Percentiles rank a stretch among this genome's conserved stretches.
These are phyloP conservation scores for Neltuma alba DNA, from an alignment of 306 rosid genomes.

Conservation along the genomic window DNA sequence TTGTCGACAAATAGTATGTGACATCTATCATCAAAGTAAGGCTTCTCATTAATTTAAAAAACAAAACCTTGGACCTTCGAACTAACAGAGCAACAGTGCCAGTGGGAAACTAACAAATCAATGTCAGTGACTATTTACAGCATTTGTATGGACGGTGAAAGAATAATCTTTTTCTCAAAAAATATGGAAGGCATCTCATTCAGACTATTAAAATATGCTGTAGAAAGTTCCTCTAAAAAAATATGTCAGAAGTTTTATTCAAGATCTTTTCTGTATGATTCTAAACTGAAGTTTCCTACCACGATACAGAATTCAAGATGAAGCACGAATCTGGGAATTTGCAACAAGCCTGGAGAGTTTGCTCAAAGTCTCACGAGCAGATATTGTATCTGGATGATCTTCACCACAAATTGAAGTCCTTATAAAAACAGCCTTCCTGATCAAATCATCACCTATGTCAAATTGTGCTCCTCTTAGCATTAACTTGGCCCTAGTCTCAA, in stretches of 20 bases:
- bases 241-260: conserved; percentile 51
- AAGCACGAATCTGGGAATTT: conserved; percentile 63
- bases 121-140: not conserved
- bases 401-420: conserved; percentile 88
- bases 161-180: not conserved
- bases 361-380: conserved; percentile 79
- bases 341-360: conserved; percentile 84
- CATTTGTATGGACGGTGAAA: not conserved
- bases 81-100: not conserved
- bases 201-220: conserved; percentile 33
- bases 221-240: conserved; percentile 36
- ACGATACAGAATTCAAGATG: conserved; percentile 60
- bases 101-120: not conserved
- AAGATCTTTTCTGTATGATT: conserved; percentile 48
- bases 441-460: conserved; percentile 79
- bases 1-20: not conserved
- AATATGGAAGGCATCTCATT: conserved; percentile 29
- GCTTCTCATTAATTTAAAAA: not conserved
- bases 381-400: conserved; percentile 74
- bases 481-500: conserved; percentile 84
- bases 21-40: not conserved
- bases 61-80: not conserved
- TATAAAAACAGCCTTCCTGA: conserved; percentile 78
- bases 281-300: conserved; percentile 44
- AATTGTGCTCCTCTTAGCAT: conserved; percentile 91